phyloP scores from a whole-genome alignment of 2,329 filamentous ascomycete genomes.

The Epichloe festucae region DNA sequence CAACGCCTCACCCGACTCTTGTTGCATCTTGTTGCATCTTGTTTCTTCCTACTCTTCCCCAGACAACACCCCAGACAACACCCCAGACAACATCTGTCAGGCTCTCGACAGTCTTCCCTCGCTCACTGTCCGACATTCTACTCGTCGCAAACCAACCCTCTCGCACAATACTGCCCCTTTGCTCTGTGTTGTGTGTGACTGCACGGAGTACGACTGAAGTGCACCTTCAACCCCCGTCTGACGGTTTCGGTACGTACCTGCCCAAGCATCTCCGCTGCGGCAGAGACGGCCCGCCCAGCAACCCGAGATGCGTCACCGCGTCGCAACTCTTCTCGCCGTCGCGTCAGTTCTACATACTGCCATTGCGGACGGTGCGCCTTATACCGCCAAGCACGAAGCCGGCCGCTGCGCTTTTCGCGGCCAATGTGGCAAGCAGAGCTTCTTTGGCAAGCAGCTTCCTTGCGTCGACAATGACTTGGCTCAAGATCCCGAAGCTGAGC shows the following conservation, averaged over 20 bases:
- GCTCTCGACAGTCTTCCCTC: background rate
- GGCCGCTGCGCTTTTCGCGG: conserved; percentile 85
- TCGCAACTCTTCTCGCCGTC: conserved; percentile 19
- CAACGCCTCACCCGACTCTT: background rate
- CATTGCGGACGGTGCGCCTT: conserved; percentile 14
- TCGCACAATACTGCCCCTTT: background rate
- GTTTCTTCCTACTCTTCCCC: background rate
- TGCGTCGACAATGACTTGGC: conserved; percentile 86
- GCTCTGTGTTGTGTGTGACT: background rate
- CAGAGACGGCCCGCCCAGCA: conserved; percentile 4
- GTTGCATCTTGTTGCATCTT: background rate
- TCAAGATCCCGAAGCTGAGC: conserved; percentile 54
- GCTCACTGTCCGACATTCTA: background rate
- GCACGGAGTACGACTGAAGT: background rate
- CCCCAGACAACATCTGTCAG: background rate
- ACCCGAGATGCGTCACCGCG: conserved; percentile 20
- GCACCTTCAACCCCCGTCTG: background rate
- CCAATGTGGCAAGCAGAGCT: conserved; percentile 79
- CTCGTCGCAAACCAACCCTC: no score
- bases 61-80: no score
- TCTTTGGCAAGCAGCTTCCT: conserved; percentile 81
- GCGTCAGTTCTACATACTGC: conserved; percentile 16
- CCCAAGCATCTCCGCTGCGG: background rate
- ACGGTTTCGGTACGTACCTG: background rate
- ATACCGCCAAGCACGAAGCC: conserved; percentile 60